A percentile compares a stretch with the other conserved stretches of the same genome.
Conservation (phyloP, 164 flowering plant species). For the Annona cherimola region DNA sequence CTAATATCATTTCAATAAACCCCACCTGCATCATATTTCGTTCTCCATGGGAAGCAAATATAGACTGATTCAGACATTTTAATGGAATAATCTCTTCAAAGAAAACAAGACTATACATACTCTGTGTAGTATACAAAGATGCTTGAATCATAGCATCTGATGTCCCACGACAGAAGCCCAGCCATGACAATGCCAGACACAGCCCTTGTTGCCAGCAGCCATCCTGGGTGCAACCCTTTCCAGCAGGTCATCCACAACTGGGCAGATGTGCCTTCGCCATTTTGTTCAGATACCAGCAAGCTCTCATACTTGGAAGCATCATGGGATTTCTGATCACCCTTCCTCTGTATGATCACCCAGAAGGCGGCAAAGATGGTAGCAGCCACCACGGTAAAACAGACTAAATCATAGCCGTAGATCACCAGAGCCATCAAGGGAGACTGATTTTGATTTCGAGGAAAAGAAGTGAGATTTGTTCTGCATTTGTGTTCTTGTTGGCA, state of each 20-base stretch:
- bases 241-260: constrained; percentile 56
- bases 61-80: neutral
- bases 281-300: constrained; percentile 18
- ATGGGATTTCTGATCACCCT: constrained; percentile 16
- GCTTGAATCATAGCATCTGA: constrained; percentile 22
- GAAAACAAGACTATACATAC: constrained; percentile 20
- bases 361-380: constrained; percentile 26
- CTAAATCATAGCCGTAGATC: constrained; percentile 44
- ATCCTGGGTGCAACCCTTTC: constrained; percentile 47
- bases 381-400: constrained; percentile 47
- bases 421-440: constrained; percentile 31
- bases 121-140: constrained; percentile 60
- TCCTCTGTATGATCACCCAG: constrained; percentile 30
- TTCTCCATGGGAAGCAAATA: too few relatives aligned
- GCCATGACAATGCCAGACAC: constrained; percentile 24
- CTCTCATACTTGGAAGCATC: constrained; percentile 27
- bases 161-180: constrained; percentile 40
- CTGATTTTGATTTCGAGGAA: neutral
- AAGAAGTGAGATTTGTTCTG: neutral
- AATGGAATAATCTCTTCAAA: neutral
- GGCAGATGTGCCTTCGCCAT: constrained; percentile 24
- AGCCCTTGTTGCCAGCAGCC: constrained; percentile 36
- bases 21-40: too few relatives aligned
- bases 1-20: too few relatives aligned
- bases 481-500: neutral